These are phyloP conservation scores for Penicillium waksmanii DNA, from an alignment of 495 filamentous ascomycete species.

Conservation along the genomic window DNA sequence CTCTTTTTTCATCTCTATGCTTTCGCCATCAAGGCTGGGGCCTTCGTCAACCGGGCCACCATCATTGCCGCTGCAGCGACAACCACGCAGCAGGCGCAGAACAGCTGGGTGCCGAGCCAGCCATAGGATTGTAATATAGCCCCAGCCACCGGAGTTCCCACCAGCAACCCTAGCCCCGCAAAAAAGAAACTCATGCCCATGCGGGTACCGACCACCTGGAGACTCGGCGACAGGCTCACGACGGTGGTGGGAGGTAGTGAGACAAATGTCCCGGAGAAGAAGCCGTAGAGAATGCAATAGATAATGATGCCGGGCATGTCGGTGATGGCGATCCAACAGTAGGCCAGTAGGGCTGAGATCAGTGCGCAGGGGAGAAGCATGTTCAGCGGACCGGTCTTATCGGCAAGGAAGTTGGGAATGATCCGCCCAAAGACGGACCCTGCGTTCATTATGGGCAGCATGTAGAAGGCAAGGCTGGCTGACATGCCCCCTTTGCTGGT, in stretches of 20 bases:
- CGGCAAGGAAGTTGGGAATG: conserved; percentile 17
- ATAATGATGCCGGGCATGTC: conserved; percentile 57
- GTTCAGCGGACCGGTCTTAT: conserved; percentile 16
- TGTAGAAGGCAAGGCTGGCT: conserved; percentile 42
- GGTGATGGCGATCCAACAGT: conserved; percentile 19
- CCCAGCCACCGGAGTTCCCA: conserved; percentile 45
- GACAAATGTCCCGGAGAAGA: conserved; percentile 65
- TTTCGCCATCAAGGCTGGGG: no score
- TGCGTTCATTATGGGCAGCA: conserved; percentile 28
- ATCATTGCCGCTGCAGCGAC: no score
- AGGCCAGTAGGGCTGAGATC: conserved; percentile 5
- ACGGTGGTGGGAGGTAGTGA: conserved; percentile 37
- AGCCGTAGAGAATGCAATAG: conserved; percentile 63
- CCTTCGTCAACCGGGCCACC: no score
- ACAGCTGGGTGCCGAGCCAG: no score
- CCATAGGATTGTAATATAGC: no score
- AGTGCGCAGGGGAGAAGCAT: conserved; percentile 1
- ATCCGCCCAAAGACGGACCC: conserved; percentile 27
- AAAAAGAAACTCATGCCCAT: conserved; percentile 39
- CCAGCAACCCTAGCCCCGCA: conserved; percentile 31
- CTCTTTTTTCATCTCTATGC: no score
- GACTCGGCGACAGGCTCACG: conserved; percentile 16
- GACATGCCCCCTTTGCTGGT: conserved; percentile 50
- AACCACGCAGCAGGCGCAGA: no score
- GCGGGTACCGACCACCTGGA: conserved; percentile 36